These are phyloP conservation scores for Alternaria ventricosa DNA, from an alignment of 2,329 filamentous ascomycete species.

Conservation along the genomic window DNA sequence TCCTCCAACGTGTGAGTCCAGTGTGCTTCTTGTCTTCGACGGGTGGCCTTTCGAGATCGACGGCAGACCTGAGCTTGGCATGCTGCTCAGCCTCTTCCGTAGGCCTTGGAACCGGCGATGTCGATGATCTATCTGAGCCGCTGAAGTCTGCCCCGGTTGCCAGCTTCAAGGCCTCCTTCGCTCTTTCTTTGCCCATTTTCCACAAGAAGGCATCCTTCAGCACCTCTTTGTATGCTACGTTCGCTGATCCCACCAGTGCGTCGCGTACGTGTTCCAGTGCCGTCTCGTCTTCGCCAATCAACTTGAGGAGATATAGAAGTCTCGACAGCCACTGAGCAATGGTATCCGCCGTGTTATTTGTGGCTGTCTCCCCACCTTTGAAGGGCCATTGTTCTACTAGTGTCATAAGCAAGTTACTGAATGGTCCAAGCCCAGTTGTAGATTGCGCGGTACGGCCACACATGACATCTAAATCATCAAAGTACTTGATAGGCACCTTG, in stretches of 20 bases:
- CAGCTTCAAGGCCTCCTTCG: constrained; percentile 42
- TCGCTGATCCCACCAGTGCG: constrained; percentile 35
- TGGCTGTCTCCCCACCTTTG: constrained; percentile 40
- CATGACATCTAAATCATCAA: constrained; percentile 69
- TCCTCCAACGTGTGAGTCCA: constrained; percentile 68
- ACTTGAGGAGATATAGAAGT: constrained; percentile 43
- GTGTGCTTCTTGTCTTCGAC: constrained; percentile 53
- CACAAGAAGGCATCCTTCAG: constrained; percentile 45
- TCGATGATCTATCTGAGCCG: constrained; percentile 42
- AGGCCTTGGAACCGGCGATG: constrained; percentile 33
- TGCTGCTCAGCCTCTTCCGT: constrained; percentile 20
- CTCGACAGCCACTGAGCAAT: constrained; percentile 47
- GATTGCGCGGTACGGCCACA: constrained; percentile 32
- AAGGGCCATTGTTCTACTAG: constrained; percentile 82
- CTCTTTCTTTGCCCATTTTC: constrained; percentile 48
- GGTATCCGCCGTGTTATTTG: constrained; percentile 32
- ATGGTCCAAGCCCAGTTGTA: constrained; percentile 31
- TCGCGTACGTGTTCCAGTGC: constrained; percentile 37
- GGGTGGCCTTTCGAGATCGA: constrained; percentile 47
- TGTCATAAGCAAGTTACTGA: constrained; percentile 72
- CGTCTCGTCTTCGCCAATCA: constrained; percentile 45
- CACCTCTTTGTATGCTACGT: constrained; percentile 36
- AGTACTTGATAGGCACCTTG: constrained; percentile 80
- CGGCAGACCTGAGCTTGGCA: constrained; percentile 8
- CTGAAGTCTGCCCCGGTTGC: constrained; percentile 46